Base-by-base conservation (phyloP, 202 grass and related monocot genomes). In the Schoenoplectus tabernaemontani region DNA sequence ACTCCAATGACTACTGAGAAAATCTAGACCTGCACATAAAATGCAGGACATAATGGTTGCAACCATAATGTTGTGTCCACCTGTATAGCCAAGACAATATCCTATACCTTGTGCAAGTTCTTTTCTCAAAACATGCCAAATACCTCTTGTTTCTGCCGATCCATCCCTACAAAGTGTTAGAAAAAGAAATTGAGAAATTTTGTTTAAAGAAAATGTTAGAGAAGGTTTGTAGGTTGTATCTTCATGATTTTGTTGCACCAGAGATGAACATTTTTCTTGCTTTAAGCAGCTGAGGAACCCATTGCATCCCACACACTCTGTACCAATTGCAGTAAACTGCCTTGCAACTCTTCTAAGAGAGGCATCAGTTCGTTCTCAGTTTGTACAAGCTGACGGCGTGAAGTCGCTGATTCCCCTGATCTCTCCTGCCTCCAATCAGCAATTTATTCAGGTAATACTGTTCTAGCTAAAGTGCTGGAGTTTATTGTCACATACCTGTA, bases 381-480 rank as follows among this genome's bases (percentile, higher is more conserved):
- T 99, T 91, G 96, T 99, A 36, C 86, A 92, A 84, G 58, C 81
- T 22, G 90, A 95, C 71, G 91, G 96, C 30, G 85, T 92, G 59
- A 95, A 95, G 68, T 67, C 90, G 54, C 86, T 99, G 51, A 92
- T 99, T 92, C 91, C 91, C 83, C 87, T 91, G 80, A 95, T 98
- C 70, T 82, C 87, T 39, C 91, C 91, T 74, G 90, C 91, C 64
- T 92, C 91, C 59, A 99, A 87, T 38, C 96, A 99, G 79, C 91
- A 99, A 66, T 95, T 91, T 77, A 95, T 89, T 86, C 96, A 99
- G 91, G 91, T 99, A 68, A 38, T 3, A n/a, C n/a, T n/a, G n/a
- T n/a, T n/a, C n/a, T n/a, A n/a, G n/a, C n/a, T n/a, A n/a, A n/a
- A n/a, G n/a, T n/a, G n/a, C n/a, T n/a, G 32, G 15, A 65, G 51